Base-by-base conservation (phyloP, 345 rosid species). In the Rhodamnia argentea region DNA sequence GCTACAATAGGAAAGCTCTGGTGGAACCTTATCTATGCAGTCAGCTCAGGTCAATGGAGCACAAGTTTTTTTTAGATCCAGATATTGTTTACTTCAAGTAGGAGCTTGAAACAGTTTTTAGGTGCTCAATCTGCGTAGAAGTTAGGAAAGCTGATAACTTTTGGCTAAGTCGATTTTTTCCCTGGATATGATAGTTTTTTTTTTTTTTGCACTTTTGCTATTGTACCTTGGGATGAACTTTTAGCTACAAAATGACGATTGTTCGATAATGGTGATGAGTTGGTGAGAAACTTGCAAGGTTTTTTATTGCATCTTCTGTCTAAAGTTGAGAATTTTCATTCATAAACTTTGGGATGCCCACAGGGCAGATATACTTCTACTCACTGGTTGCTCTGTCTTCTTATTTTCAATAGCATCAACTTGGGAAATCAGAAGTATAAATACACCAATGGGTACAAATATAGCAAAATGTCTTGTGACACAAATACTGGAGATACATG, bases 381-480 rank as follows among this genome's bases (percentile, higher is more conserved):
- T 70, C 47, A 37, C 81, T 37, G 47, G 81, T 83, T 86, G 86
- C 52, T 86, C 50, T 85, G n/a, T 86, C 52, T 40, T 83, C 27
- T 40, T 83, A 87, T 85, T 20, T 90, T 89, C 91, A 85, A 5
- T 87, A 97, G 99, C 99, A 85, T 96, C 98, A 70, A 92, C 94
- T 86, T 97, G 99, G 99, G 99, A 97, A 94, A 93, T 97, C 74
- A 92, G 93, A 90, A 90, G 87, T 90, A 86, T 96, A 85, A 92
- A 90, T 78, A 82, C 91, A 57, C 93, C 96, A 62, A 87, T 87
- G 91, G 96, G 96, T 89, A 89, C 96, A 57, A 91, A 86, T 83
- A 86, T 89, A 44, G 86, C 91, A 86, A 95, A 89, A 90, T 94
- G 96, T 92, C 92, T 97, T 84, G 94, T 96, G 86, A 96, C 95